Evolutionary conservation across 768 basidiomycete genomes (phyloP).

Genomic region (Lactifluus echinatus): DNA sequence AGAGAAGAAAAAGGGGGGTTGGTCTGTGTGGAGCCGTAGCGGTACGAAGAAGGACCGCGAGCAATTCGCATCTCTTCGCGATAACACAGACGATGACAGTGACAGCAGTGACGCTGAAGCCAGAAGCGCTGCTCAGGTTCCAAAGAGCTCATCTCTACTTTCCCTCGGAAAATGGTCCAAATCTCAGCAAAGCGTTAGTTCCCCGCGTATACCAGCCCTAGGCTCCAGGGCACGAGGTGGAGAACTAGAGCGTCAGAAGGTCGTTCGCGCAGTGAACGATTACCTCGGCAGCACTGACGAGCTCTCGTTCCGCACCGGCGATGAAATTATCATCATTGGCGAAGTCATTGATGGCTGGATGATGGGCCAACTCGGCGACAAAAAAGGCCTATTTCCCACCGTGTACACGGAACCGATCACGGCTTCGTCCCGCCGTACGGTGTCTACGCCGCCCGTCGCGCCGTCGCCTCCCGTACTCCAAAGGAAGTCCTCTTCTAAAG

Average conservation of each 20-base stretch:
- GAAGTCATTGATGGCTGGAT: conserved; percentile 90
- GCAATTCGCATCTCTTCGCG: conserved; percentile 49
- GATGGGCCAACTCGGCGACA: conserved; percentile 69
- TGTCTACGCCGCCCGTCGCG: conserved; percentile 24
- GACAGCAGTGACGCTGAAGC: conserved; percentile 22
- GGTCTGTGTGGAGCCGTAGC: conserved; percentile 14
- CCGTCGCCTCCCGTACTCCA: neutral
- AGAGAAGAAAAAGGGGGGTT: conserved; percentile 51
- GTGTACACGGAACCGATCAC: conserved; percentile 53
- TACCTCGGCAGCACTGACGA: conserved; percentile 73
- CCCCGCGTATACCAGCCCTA: conserved; percentile 8
- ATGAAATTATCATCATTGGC: conserved; percentile 64
- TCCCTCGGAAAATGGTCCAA: conserved; percentile 17
- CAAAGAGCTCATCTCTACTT: conserved; percentile 11
- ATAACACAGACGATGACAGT: conserved; percentile 36
- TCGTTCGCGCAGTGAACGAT: conserved; percentile 66
- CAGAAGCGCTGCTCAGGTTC: conserved; percentile 20
- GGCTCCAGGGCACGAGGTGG: conserved; percentile 30
- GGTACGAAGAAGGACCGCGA: conserved; percentile 28
- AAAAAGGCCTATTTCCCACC: conserved; percentile 74
- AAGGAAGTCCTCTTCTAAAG: conserved; percentile 10
- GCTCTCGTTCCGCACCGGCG: conserved; percentile 63
- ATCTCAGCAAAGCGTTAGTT: conserved; percentile 5
- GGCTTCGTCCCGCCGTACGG: conserved; percentile 24
- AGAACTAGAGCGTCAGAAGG: conserved; percentile 20